Evolutionary conservation across 345 rosid genomes (phyloP).

Genomic region (Orychophragmus violaceus): DNA sequence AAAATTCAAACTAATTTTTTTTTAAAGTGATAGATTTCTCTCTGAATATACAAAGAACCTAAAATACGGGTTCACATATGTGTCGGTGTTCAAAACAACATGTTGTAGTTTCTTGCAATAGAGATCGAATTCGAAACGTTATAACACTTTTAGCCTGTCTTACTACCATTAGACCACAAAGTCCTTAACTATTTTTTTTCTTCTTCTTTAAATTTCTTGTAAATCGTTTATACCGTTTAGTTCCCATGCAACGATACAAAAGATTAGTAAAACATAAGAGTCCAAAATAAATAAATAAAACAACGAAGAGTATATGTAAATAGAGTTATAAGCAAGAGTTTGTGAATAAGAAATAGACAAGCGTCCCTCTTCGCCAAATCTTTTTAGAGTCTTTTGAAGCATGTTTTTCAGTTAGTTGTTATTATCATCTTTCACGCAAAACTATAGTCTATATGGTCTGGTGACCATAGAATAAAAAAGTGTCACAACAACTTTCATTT

Average conservation of each 20-base stretch:
- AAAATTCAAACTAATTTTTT: too few relatives aligned
- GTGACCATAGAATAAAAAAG: constrained; percentile 3
- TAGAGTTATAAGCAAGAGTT: background rate
- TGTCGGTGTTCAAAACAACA: too few relatives aligned
- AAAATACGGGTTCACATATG: too few relatives aligned
- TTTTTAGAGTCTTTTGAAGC: constrained; percentile 2
- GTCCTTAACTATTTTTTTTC: too few relatives aligned
- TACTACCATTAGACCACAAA: too few relatives aligned
- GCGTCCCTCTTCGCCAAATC: constrained; percentile 28
- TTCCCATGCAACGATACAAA: background rate
- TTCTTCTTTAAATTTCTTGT: background rate
- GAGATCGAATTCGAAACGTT: too few relatives aligned
- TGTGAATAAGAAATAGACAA: constrained; percentile 20
- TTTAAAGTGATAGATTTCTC: too few relatives aligned
- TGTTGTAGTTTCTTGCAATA: too few relatives aligned
- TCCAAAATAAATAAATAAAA: background rate
- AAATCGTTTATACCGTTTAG: background rate
- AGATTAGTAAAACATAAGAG: background rate
- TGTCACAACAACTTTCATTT: background rate
- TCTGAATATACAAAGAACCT: too few relatives aligned
- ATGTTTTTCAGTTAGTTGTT: constrained; percentile 30
- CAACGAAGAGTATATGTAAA: background rate
- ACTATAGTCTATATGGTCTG: background rate
- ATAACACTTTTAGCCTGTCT: too few relatives aligned
- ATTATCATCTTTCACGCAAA: constrained; percentile 21